Evolutionary conservation across 73 alveolate species (phyloP), one percentile per base, ranked within the genome.

Genomic region (Paramecium biaurelia): DNA sequence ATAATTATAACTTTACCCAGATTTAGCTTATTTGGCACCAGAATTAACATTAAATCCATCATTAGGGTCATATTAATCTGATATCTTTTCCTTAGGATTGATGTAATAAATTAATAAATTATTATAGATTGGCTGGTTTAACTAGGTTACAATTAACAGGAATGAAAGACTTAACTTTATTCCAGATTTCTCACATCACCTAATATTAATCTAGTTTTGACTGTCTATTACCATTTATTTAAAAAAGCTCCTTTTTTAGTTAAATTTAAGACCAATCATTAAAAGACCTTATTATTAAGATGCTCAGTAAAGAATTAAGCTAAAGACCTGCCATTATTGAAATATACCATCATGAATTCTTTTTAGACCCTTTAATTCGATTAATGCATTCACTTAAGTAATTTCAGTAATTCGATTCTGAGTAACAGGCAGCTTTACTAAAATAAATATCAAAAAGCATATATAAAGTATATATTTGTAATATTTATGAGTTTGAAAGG

Each of bases 121-220:
- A 63, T 2, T 24, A 5, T 41, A 74, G 87, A 11, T 74, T 74
- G 41, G 20, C 58, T 3, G 87, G 87, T 12, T 41, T 74, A 37
- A 37, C 35, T 0, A 74, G 87, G 26, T 74, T 37, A 12, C 12
- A 37, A 20, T 37, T 21, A 35, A 4, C 57, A 14, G 87, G 87
- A n/a, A 74, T 74, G 87, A 74, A 74, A 74, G 87, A 74, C 10
- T 12, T 74, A 6, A 41, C 20, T 21, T 12, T 74, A 34, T 74
- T 74, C 18, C 18, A 74, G 20, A 74, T 74, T 4, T 18, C 37
- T 11, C 59, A 34, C 18, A 74, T 74, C 26, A 34, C 57, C 20
- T 37, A 74, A 74, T 74, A 74, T 74, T n/a, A 35, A n/a, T 74
- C 87, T 11, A 74, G 87, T 37, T 74, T 37, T 74, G 87, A 74